A percentile compares a stretch with the other conserved stretches of the same genome.
Conservation (phyloP, 2,329 filamentous ascomycete genomes). For the Hymenoscyphus fructigenus region DNA sequence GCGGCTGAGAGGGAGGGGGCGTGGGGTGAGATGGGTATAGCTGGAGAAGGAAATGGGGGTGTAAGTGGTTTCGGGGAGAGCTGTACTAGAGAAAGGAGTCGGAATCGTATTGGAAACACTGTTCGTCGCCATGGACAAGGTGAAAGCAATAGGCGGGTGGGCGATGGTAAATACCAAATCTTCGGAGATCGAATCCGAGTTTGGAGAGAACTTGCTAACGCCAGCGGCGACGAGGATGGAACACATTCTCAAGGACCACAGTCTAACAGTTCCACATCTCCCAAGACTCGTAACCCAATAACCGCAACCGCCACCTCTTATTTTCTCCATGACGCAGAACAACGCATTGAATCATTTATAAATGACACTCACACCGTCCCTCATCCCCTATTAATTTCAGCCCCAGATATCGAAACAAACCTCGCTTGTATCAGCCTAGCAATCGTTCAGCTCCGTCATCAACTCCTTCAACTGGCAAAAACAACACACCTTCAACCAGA, state of each 20-base stretch:
- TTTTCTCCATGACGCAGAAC: background rate
- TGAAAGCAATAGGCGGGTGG: background rate
- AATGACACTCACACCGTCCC: background rate
- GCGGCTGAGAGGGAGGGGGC: background rate
- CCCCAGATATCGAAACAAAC: background rate
- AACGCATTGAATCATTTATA: background rate
- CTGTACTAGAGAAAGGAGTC: background rate
- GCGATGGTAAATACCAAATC: background rate
- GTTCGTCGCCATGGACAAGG: no score
- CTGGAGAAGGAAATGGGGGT: background rate
- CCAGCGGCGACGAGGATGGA: background rate
- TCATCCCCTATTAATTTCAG: background rate
- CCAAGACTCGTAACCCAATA: background rate
- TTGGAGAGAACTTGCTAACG: background rate
- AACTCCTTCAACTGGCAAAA: background rate
- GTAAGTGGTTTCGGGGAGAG: background rate
- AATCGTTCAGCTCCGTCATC: background rate
- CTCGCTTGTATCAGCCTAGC: background rate
- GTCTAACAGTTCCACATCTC: background rate
- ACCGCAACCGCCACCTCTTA: background rate
- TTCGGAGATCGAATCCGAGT: background rate
- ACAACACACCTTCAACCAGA: background rate
- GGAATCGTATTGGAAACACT: no score
- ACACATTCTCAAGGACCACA: background rate
- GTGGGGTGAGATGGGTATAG: background rate